Base-by-base conservation (phyloP, 805 yeast species). In the Candida methanosorbosa region DNA sequence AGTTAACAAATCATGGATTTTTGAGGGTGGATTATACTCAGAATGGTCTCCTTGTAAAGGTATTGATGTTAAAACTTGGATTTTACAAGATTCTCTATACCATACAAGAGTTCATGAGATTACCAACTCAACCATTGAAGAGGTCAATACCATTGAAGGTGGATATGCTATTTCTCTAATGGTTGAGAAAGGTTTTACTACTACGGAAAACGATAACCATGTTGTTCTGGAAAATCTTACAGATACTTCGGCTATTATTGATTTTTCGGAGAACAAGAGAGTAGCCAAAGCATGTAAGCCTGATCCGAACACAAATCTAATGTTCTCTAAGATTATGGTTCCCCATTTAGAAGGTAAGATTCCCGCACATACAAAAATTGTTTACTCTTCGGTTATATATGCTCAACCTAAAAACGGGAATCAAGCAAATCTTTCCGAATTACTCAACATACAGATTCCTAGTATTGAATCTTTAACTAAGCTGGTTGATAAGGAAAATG, bases 21-120 rank as follows among this genome's bases (percentile, higher is more conserved):
- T 30, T 16, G 27, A 21, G n/a, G 21, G 21, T 12, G 33, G 33
- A 4, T 24, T 30, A 16, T 30, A 30, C n/a, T 30, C 33, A 12
- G 27, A 30, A 24, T 30, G 33, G 33, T 8, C n/a, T 12, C 33
- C 33, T 8, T 8, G 12, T 13, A 15, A 20, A 17, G 27, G 18
- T n/a, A 24, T 30, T 21, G 21, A 30, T 6, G 33, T 30, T 12
- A 30, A 21, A n/a, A 21, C 33, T 4, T 30, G 33, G 33, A 11
- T 30, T 30, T 9, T 30, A 5, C 26, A 22, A 15, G 21, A 18
- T 5, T 18, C 20, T 12, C 5, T 9, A 8, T 30, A 18, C 18
- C 33, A 30, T 30, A 17, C 21, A 8, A 22, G 33, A 23, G 33
- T 30, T 13, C 33, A 30, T 17, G 27, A 21, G n/a, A 24, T 30